Base-by-base conservation (phyloP, 139 green algal genomes). In the Picochlorum sp. region DNA sequence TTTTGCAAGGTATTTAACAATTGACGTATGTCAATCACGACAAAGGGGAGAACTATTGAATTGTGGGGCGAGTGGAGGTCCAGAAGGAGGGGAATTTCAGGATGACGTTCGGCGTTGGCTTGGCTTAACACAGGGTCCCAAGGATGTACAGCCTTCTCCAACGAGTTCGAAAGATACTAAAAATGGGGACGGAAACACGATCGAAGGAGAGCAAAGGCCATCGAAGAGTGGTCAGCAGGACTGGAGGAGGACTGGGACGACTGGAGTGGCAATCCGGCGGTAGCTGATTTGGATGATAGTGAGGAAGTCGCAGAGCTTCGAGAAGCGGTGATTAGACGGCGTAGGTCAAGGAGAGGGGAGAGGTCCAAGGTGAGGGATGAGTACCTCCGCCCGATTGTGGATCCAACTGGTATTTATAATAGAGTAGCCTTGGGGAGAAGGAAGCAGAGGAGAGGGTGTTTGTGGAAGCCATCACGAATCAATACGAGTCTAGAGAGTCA, bases 381-480 rank as follows among this genome's bases (percentile, higher is more conserved):
- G 57, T 85, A 78, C 38, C 52, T 85, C 30, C 44, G 78, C 8
- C 78, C 78, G 20, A 84, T 85, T 38, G 70, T 85, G 10, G 76
- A 85, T 52, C 56, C 50, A 3, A 61, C 24, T 9, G 69, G 69
- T 24, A 63, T 75, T 20, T 56, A 63, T 32, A 60, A 75, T 45
- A 30, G 78, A 3, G 49, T 85, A 23, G 51, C 68, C 32, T 55
- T 76, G 21, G 67, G 2, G 50, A 67, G 52, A 34, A 45, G 1
- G 72, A 79, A 49, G 62, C 63, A 10, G 80, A 85, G 63, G 72
- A 80, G 49, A 44, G 68, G 2, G 66, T 86, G 15, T 54, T 67
- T 47, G 75, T 81, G 1, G 87, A 94, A 74, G 86, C 85, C 38
- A 70, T 88, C 37, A 83, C 78, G 3, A 94, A 94, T 67, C 83